Base-by-base conservation (phyloP, 2,329 filamentous ascomycete species). In the Stemphylium beticola region DNA sequence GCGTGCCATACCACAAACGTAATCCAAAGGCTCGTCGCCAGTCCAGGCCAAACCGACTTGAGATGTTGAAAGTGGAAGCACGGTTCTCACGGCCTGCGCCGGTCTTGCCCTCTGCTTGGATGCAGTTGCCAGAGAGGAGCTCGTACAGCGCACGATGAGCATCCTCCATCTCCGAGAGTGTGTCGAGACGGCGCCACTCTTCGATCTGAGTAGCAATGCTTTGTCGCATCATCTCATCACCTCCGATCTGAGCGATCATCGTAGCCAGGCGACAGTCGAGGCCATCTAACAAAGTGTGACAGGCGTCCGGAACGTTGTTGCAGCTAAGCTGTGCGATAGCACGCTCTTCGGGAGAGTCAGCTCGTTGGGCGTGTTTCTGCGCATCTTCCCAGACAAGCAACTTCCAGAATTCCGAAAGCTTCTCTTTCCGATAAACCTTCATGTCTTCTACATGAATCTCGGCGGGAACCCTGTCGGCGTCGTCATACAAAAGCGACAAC, bases 21-120 rank as follows among this genome's bases (percentile, higher is more conserved):
- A 99, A 82, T 10, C 91, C 93, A 74, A 99, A 96, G 0, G 93
- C 88, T 70, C 96, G 93, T 73, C 91, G 88, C 95, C 95, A 99
- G 72, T 96, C 90, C 32, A 99, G 81, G 4, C 86, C 86, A 72
- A 97, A 99, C 41, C 88, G 87, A 66, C 90, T 84, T 1, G 92
- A 90, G 61, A 99, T 90, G 49, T 87, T 83, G 70, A 99, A 96
- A 0, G 88, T 88, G 12, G 87, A 84, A 34, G 89, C 84, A 39
- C 90, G 87, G 75, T 98, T 91, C 74, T 98, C 95, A 8, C 88
- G 78, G 1, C 90, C 85, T 6, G 85, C 87, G 2, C 81, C 82
- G 61, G 86, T 88, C 69, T 89, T 88, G 10, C 93, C 95, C 62
- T 92, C 85, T 55, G 91, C 93, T 24, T 88, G 85, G 60, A 91